Evolutionary conservation across 805 yeast species (phyloP).

Genomic region (Candida sithepensis): DNA sequence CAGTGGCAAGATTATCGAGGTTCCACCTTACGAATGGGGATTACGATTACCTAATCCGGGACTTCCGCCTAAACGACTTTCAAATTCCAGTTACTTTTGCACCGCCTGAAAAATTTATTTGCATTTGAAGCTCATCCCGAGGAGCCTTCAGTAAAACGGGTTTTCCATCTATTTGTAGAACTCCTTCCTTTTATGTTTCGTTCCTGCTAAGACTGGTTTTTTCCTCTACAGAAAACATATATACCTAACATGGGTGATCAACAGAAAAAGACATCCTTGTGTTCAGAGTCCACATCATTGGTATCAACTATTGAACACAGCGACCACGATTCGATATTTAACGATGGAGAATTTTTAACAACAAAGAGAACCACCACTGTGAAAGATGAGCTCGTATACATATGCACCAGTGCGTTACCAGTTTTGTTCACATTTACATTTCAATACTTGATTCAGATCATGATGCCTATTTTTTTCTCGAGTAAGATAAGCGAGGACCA

Average conservation of each 20-base stretch:
- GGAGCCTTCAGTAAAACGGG: too few relatives aligned
- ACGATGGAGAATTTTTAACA: background rate
- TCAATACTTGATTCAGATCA: slow-evolving; percentile 67
- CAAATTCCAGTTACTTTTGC: too few relatives aligned
- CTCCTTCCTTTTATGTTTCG: background rate
- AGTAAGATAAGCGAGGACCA: slow-evolving; percentile 64
- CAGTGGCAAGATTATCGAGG: too few relatives aligned
- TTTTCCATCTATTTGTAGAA: background rate
- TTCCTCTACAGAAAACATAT: too few relatives aligned
- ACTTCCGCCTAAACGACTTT: too few relatives aligned
- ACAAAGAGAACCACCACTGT: slow-evolving; percentile 9
- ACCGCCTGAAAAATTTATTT: too few relatives aligned
- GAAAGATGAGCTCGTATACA: slow-evolving; percentile 16
- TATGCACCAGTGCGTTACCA: slow-evolving; percentile 46
- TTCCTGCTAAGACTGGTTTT: too few relatives aligned
- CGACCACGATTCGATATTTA: background rate
- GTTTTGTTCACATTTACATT: slow-evolving; percentile 62
- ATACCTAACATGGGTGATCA: background rate
- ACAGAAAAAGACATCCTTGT: background rate
- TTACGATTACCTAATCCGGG: too few relatives aligned
- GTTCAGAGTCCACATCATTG: background rate
- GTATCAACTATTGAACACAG: background rate
- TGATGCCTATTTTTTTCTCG: slow-evolving; percentile 69
- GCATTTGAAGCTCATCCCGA: too few relatives aligned
- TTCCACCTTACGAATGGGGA: too few relatives aligned